Percentiles rank a stretch among this genome's conserved stretches.
phyloP scores from a whole-genome alignment of 2,329 filamentous ascomycete species.

The Pseudogymnoascus pannorum region DNA sequence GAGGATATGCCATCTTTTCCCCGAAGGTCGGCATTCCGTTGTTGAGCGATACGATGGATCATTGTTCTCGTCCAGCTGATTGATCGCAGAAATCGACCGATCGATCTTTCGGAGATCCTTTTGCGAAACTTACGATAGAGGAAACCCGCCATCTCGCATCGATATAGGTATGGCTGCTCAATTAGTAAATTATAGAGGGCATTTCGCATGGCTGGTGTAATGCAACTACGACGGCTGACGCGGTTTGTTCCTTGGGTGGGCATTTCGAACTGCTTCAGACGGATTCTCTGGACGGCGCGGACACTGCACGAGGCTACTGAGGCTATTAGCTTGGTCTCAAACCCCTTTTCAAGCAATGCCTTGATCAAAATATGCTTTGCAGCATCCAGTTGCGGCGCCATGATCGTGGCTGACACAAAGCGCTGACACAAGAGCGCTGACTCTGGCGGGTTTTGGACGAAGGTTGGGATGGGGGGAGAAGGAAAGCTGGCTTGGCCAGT shows the following conservation, averaged over 20 bases:
- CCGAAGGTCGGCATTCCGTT: conserved; percentile 29
- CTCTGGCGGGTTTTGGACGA: conserved; percentile 10
- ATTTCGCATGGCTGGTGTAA: too few species aligned
- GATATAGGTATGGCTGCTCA: too few species aligned
- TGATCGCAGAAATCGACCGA: conserved; percentile 6
- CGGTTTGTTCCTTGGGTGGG: background rate
- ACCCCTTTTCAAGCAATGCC: conserved; percentile 16
- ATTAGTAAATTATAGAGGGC: too few species aligned
- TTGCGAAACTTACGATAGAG: conserved; percentile 12
- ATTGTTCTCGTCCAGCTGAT: conserved; percentile 28
- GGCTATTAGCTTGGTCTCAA: conserved; percentile 20
- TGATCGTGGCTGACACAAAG: conserved; percentile 10
- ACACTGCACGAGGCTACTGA: conserved; percentile 13
- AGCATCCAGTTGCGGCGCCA: conserved; percentile 15
- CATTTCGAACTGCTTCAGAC: conserved; percentile 9
- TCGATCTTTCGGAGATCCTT: background rate
- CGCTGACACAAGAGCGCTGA: background rate
- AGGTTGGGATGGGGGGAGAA: too few species aligned
- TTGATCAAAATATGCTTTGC: conserved; percentile 17
- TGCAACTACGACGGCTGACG: conserved; percentile 1
- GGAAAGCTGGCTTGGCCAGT: too few species aligned
- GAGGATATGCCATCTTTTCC: conserved; percentile 17
- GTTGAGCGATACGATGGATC: conserved; percentile 25
- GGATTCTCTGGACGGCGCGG: conserved; percentile 13
- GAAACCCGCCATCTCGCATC: conserved; percentile 22